Conservation (phyloP, 345 rosid genomes). For the Moricandia arvensis region DNA sequence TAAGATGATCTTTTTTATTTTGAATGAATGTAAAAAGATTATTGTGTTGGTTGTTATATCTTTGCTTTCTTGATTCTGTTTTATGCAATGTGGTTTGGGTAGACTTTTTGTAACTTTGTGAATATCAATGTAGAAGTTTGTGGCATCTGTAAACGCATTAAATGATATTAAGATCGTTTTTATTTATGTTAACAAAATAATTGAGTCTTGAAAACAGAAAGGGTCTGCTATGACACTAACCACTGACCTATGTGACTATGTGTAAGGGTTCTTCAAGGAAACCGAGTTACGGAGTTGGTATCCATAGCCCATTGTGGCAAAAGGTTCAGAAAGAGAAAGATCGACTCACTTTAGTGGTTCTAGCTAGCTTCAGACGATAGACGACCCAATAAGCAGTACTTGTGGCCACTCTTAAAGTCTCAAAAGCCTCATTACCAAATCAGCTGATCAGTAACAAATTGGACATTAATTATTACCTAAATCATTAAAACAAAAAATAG, state of each 20-base stretch:
- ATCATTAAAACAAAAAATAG: too few relatives aligned
- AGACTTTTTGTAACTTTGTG: conserved; percentile 9
- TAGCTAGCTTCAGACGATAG: conserved; percentile 42
- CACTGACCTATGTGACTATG: not conserved
- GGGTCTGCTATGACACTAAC: not conserved
- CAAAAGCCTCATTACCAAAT: too few relatives aligned
- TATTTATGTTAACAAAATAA: not conserved
- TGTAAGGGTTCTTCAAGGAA: not conserved
- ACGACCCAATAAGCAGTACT: conserved; percentile 42
- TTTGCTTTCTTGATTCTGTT: not conserved
- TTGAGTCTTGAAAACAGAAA: not conserved
- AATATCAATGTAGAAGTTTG: conserved; percentile 18
- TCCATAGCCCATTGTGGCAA: not conserved
- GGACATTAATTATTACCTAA: too few relatives aligned
- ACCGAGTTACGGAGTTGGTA: not conserved
- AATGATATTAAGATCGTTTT: not conserved
- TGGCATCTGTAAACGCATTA: not conserved
- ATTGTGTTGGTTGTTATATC: not conserved
- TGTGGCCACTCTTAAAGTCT: not conserved
- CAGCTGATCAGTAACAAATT: too few relatives aligned
- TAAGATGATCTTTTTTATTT: too few relatives aligned
- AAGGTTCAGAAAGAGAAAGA: not conserved
- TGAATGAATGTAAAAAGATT: too few relatives aligned
- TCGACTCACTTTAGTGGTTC: conserved; percentile 47
- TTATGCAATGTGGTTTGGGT: not conserved